Percentiles rank a stretch among this genome's conserved stretches.
Conservation (phyloP, 768 basidiomycete species). For the Boletus fagicola region DNA sequence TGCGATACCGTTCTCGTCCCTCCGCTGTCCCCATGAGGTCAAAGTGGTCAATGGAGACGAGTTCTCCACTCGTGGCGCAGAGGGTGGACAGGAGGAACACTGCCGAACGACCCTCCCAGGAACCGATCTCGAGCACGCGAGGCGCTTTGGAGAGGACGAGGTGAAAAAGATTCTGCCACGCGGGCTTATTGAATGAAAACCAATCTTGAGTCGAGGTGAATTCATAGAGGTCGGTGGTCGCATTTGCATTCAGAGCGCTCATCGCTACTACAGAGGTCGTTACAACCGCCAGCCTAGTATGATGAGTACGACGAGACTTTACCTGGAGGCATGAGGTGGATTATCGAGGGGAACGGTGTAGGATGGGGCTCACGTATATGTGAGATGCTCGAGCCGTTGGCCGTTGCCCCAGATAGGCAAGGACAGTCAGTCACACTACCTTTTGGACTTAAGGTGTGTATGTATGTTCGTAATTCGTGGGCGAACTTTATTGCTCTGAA, state of each 20-base stretch:
- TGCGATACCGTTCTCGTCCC: slow-evolving; percentile 44
- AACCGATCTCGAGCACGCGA: slow-evolving; percentile 55
- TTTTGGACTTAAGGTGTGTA: slow-evolving; percentile 12
- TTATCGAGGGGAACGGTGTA: background rate
- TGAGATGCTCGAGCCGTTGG: slow-evolving; percentile 7
- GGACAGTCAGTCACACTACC: background rate
- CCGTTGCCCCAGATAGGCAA: background rate
- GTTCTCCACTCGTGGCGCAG: slow-evolving; percentile 41
- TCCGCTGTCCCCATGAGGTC: slow-evolving; percentile 50
- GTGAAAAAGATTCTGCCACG: slow-evolving; percentile 44
- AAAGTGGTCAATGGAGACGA: slow-evolving; percentile 60
- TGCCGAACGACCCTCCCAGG: slow-evolving; percentile 64
- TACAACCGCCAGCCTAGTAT: background rate
- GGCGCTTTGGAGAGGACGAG: slow-evolving; percentile 39
- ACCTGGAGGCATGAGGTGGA: slow-evolving; percentile 2
- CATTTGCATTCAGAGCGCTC: slow-evolving; percentile 5
- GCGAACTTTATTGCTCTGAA: background rate
- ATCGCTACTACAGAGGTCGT: slow-evolving; percentile 15
- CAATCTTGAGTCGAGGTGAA: slow-evolving; percentile 58
- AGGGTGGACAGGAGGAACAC: slow-evolving; percentile 52
- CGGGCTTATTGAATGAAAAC: slow-evolving; percentile 46
- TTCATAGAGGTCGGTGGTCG: slow-evolving; percentile 24
- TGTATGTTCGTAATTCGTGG: background rate
- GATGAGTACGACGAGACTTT: background rate
- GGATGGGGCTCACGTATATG: slow-evolving; percentile 14